phyloP scores from a whole-genome alignment of 257 asterid genomes.

The Scutellaria barbata region DNA sequence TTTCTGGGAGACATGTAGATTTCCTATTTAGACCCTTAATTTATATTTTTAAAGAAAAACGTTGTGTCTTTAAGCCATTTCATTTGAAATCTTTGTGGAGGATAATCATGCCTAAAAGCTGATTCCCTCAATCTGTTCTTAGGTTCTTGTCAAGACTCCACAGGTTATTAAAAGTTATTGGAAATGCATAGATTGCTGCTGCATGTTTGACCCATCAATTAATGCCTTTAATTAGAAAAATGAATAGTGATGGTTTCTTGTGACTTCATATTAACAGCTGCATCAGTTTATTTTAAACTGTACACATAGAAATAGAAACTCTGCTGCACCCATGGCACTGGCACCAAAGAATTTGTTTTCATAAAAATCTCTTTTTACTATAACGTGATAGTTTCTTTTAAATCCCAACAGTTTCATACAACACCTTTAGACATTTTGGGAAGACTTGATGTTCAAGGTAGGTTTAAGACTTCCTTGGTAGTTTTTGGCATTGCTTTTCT shows the following conservation, averaged over 20 bases:
- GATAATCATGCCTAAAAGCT: not conserved
- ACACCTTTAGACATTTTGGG: not conserved
- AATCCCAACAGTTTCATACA: not conserved
- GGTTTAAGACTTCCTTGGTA: not conserved
- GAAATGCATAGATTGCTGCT: constrained; percentile 4
- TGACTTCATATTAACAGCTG: constrained; percentile 22
- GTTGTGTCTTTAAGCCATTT: too few species aligned
- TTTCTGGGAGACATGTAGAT: constrained; percentile 5
- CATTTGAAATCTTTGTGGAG: not conserved
- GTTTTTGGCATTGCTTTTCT: not conserved
- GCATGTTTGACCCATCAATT: constrained; percentile 21
- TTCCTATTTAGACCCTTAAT: not conserved
- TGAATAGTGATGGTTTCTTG: constrained; percentile 7
- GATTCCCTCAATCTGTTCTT: not conserved
- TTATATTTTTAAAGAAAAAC: not conserved
- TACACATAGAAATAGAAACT: constrained; percentile 1
- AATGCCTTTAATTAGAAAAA: not conserved
- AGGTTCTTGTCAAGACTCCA: not conserved
- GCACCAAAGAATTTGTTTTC: not conserved
- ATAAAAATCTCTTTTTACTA: not conserved
- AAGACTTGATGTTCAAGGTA: constrained; percentile 23
- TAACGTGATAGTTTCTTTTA: not conserved
- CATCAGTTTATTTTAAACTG: not conserved
- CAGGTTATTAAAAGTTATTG: constrained; percentile 7
- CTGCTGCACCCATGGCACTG: not conserved